Evolutionary conservation across 2,329 filamentous ascomycete genomes (phyloP).

Genomic region (Bipolaris bicolor): DNA sequence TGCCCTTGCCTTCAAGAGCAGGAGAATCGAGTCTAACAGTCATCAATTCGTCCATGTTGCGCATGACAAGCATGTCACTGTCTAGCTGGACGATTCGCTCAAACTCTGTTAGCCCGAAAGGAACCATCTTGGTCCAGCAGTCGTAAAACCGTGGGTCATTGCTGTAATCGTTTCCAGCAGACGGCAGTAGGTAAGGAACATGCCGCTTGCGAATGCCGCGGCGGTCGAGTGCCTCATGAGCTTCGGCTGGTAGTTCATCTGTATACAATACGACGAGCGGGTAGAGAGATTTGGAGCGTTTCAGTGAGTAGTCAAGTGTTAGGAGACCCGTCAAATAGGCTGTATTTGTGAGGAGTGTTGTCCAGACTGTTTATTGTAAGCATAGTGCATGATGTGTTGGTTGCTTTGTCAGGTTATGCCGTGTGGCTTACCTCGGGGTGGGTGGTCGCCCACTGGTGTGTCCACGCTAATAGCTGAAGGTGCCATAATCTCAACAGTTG

Average conservation of each 20-base stretch:
- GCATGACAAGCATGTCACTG: constrained; percentile 81
- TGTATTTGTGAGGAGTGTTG: constrained; percentile 83
- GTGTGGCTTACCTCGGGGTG: neutral
- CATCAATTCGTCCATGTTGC: constrained; percentile 93
- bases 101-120: constrained; percentile 78
- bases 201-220: constrained; percentile 72
- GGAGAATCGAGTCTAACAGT: constrained; percentile 72
- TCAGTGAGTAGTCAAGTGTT: constrained; percentile 78
- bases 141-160: constrained; percentile 85
- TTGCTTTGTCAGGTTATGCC: neutral
- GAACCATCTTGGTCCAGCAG: constrained; percentile 84
- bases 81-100: constrained; percentile 81
- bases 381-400: neutral
- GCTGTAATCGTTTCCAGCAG: constrained; percentile 68
- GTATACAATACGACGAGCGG: constrained; percentile 85
- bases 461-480: neutral
- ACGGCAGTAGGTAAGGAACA: constrained; percentile 75
- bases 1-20: constrained; percentile 58
- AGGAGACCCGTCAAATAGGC: constrained; percentile 81
- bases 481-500: neutral
- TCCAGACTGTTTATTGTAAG: constrained; percentile 68
- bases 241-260: constrained; percentile 71
- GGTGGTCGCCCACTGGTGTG: neutral
- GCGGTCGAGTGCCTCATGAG: constrained; percentile 69
- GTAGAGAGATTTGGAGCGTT: constrained; percentile 66